Conservation (phyloP, 2,329 filamentous ascomycete species). For the Dactylellina drechsleri region DNA sequence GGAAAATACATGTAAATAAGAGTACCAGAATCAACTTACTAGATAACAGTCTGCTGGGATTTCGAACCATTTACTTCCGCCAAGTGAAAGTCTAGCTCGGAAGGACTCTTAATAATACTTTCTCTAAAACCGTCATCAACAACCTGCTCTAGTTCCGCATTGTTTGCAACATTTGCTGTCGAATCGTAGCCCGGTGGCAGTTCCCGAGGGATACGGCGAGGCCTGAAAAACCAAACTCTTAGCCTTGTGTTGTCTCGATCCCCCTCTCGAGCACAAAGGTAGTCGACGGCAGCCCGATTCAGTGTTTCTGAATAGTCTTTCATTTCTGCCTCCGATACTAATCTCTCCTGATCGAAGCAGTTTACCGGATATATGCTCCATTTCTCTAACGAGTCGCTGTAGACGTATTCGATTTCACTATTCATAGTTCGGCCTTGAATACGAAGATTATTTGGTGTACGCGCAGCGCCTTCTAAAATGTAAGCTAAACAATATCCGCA, state of each 20-base stretch:
- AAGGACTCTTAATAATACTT: slow-evolving; percentile 4
- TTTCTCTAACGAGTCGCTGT: neutral
- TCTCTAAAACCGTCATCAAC: neutral
- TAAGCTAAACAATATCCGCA: too few species aligned
- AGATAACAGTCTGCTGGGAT: slow-evolving; percentile 10
- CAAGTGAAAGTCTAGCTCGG: slow-evolving; percentile 6
- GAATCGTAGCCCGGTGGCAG: neutral
- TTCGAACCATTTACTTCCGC: slow-evolving; percentile 1
- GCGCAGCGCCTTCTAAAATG: neutral
- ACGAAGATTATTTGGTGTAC: too few species aligned
- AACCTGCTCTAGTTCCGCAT: neutral
- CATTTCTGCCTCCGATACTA: slow-evolving; percentile 18
- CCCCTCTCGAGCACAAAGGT: slow-evolving; percentile 6
- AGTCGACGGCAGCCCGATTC: neutral
- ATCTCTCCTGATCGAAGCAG: slow-evolving; percentile 13
- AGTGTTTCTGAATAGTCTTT: slow-evolving; percentile 8
- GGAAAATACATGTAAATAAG: too few species aligned
- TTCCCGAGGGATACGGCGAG: neutral
- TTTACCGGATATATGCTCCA: slow-evolving; percentile 14
- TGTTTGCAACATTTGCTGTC: neutral
- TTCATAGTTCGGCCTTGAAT: neutral
- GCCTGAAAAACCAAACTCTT: neutral
- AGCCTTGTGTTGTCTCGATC: slow-evolving; percentile 1
- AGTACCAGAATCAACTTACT: slow-evolving; percentile 7
- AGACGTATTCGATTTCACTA: slow-evolving; percentile 1